These are phyloP conservation scores for Penicillium frequentans DNA, from an alignment of 2,329 filamentous ascomycete genomes.

Conservation along the genomic window DNA sequence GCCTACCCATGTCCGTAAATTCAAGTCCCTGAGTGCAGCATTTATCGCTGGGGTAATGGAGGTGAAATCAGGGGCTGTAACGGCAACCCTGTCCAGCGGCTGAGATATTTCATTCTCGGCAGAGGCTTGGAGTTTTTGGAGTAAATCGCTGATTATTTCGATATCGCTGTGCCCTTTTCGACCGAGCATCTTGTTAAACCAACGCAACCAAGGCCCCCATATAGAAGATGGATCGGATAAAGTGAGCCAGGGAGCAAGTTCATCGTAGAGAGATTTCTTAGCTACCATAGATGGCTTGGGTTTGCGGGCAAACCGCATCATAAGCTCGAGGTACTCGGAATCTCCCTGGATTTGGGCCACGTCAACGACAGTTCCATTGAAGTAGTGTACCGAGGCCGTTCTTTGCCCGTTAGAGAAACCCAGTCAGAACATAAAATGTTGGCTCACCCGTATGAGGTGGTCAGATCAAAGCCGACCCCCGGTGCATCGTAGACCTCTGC, in stretches of 20 bases:
- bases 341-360: conserved; percentile 8
- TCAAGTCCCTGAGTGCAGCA: conserved; percentile 5
- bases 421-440: not conserved
- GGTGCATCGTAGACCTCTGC: not conserved
- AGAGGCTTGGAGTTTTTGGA: conserved; percentile 3
- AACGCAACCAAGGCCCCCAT: conserved; percentile 2
- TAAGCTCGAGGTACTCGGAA: conserved; percentile 10
- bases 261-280: not conserved
- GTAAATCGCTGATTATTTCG: conserved; percentile 11
- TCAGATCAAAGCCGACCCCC: not conserved
- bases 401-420: conserved; percentile 3
- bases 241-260: not conserved
- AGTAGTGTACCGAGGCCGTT: conserved; percentile 9
- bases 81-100: conserved; percentile 9
- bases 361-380: conserved; percentile 12
- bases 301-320: conserved; percentile 6
- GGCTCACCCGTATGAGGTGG: not conserved
- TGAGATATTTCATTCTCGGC: conserved; percentile 6
- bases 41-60: conserved; percentile 3
- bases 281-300: not conserved
- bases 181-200: conserved; percentile 7
- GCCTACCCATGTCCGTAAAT: conserved; percentile 6
- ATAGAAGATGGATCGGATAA: not conserved
- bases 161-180: conserved; percentile 4
- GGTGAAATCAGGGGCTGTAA: conserved; percentile 9